Base-by-base conservation (phyloP, 768 basidiomycete species). In the Austroboletus festivus region DNA sequence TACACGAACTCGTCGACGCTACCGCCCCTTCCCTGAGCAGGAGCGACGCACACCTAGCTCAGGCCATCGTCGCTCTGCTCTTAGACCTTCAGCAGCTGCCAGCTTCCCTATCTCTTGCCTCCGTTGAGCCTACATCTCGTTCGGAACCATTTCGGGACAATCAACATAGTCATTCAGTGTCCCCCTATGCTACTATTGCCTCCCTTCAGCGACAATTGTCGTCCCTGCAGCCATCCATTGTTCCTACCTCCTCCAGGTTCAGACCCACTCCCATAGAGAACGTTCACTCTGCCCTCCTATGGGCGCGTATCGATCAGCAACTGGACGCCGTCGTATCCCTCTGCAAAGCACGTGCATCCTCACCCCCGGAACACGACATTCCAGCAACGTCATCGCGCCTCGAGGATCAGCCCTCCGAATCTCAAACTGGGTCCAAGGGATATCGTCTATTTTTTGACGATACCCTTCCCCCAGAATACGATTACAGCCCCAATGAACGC, bases 291-390 rank as follows among this genome's bases (percentile, higher is more conserved):
- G 76, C 85, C 1, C 71, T 90, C 12, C 69, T 93, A 0, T 93
- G 90, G 89, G 71, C 79, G 3, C 73, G 77, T 28, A 82, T 93
- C 24, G 88, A 90, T 55, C 74, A 80, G 43, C 79, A 90, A 42
- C 75, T 92, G 3, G 90, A 90, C 55, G 71, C 68, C 15, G 79
- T 93, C 15, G 73, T 83, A 0, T 65, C 76, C 3, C 73, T 91
- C 60, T 89, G 86, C 63, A 81, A 75, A 53, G 78, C 81, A 48
- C 81, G 82, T 18, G 73, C 77, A 4, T 40, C 61, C 20, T 47
- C 52, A 16, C 37, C 7, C 16, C 26, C 42, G 2, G 47, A 28
- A n/a, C 28, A 21, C 23, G 33, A 48, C 60, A 30, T 38, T 62
- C 19, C 45, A 6, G 21, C 51, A 19, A 12, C 28, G 28, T 72